These are phyloP conservation scores for Schoenoplectus triqueter DNA, from an alignment of 202 grass and related monocot species.

Conservation along the genomic window DNA sequence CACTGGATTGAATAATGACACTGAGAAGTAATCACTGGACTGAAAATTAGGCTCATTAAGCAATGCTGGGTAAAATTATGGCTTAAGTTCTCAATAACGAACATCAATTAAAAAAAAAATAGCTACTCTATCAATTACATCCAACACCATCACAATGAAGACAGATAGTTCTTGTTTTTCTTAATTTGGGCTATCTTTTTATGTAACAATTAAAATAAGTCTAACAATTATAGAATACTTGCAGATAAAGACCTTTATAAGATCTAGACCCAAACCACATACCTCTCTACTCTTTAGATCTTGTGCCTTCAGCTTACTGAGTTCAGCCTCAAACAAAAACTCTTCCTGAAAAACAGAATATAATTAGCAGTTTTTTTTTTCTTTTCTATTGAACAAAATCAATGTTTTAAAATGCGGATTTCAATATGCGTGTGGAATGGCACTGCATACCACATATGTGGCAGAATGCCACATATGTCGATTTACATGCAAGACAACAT, in stretches of 20 bases:
- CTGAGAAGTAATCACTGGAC: too few relatives aligned
- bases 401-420: too few relatives aligned
- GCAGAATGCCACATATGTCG: too few relatives aligned
- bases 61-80: not conserved
- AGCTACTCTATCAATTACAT: not conserved
- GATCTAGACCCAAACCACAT: constrained; percentile 34
- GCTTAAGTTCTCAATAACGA: not conserved
- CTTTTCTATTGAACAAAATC: not conserved
- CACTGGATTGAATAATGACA: too few relatives aligned
- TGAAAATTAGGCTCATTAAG: not conserved
- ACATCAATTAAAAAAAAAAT: too few relatives aligned
- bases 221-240: not conserved
- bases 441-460: too few relatives aligned
- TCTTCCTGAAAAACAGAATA: constrained; percentile 68
- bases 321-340: constrained; percentile 91
- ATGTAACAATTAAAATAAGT: constrained; percentile 1
- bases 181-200: not conserved
- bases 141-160: constrained; percentile 7
- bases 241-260: not conserved
- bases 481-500: too few relatives aligned
- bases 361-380: not conserved
- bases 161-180: constrained; percentile 25
- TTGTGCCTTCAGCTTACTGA: constrained; percentile 83
- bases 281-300: constrained; percentile 96
- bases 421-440: too few relatives aligned